Base-by-base conservation (phyloP, 148 eudicot genomes). In the Polygonum aviculare region DNA sequence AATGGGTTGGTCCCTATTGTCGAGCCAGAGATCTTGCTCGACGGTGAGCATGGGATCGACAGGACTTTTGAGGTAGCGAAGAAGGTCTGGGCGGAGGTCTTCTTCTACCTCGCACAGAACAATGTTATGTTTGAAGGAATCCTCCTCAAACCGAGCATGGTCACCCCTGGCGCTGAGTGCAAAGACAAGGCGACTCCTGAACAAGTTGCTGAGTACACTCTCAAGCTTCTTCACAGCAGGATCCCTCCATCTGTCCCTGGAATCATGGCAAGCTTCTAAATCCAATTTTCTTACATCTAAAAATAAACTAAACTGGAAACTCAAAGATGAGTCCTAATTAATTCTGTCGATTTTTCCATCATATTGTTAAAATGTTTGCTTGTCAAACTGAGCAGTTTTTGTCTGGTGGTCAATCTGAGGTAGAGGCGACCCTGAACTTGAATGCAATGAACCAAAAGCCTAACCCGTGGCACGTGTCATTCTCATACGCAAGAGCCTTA, bases 381-480 rank as follows among this genome's bases (percentile, higher is more conserved):
- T 70, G 73, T 44, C 9, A 51, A 15, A 16, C 3, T 51, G 57
- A 10, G 47, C 90, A 93, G 96, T 93, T 93, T 81, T 85, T 93
- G 84, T 91, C 98, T 74, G 98, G 98, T 65, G 97, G 98, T 72
- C 97, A 93, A 87, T 91, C 97, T 51, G 98, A 93, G 78, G 98
- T 91, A 26, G 98, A 93, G 78, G 98, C 98, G 38, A 93, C 97
- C 40, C 78, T 78, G 79, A 93, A 93, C 90, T 83, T 93, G 89
- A 88, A 93, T 47, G 94, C 94, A 8, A 93, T 93, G 94, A 93
- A 93, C 89, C 94, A 93, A 82, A 80, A 79, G 63, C 84, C 93
- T 15, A 86, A 88, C 89, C 97, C 98, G 63, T 93, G 98, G 98
- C 97, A 91, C 73, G 91, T 93, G 33, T 91, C 98, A 0, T 94